Evolutionary conservation across 163 green algal species (phyloP).

Genomic region (Coccomyxa subellipsoidea): DNA sequence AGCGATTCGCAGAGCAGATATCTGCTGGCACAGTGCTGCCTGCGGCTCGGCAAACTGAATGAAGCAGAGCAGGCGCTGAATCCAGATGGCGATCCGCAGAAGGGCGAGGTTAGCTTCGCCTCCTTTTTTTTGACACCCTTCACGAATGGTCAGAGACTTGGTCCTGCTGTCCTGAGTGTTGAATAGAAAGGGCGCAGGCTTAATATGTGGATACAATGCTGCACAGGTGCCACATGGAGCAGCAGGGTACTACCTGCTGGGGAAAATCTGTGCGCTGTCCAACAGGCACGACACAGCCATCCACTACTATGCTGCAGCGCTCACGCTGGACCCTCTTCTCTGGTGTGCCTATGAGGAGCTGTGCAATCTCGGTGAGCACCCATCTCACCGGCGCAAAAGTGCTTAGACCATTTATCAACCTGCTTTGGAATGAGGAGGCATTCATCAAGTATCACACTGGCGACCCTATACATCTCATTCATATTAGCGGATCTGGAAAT

Average conservation of each 20-base stretch:
- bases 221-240: slow-evolving; percentile 75
- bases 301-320: slow-evolving; percentile 64
- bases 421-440: no score
- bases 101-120: not conserved
- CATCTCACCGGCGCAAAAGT: no score
- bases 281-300: slow-evolving; percentile 55
- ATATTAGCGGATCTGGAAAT: no score
- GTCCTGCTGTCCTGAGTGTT: not conserved
- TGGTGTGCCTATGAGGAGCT: slow-evolving; percentile 93
- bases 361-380: slow-evolving; percentile 72
- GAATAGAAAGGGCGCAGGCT: no score
- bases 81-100: not conserved
- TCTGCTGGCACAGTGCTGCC: slow-evolving; percentile 73
- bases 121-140: no score
- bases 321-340: slow-evolving; percentile 82
- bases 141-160: not conserved
- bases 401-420: no score
- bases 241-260: slow-evolving; percentile 85
- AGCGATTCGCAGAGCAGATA: slow-evolving; percentile 56
- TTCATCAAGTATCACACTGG: no score
- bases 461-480: no score
- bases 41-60: slow-evolving; percentile 66
- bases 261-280: slow-evolving; percentile 65
- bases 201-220: no score
- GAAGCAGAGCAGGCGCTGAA: slow-evolving; percentile 82